These are phyloP conservation scores for Amphirosellinia nigrospora DNA, from an alignment of 495 filamentous ascomycete species.

Conservation along the genomic window DNA sequence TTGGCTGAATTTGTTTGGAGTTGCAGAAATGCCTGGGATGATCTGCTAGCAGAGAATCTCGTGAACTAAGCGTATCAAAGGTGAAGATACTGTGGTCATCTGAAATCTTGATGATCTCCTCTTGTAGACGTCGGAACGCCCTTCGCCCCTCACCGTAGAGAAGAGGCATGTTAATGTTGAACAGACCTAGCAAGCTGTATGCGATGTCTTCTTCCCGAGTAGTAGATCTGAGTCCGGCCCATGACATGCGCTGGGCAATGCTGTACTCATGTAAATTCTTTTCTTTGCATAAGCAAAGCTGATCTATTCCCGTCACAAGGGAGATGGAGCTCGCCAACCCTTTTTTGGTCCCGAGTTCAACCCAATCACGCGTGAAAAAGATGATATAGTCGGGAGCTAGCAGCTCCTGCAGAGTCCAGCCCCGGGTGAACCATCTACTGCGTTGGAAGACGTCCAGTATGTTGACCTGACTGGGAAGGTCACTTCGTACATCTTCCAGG, in stretches of 20 bases:
- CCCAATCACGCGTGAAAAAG: slow-evolving; percentile 36
- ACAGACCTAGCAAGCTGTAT: slow-evolving; percentile 30
- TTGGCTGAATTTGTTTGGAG: slow-evolving; percentile 1
- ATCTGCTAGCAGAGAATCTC: slow-evolving; percentile 1
- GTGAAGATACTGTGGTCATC: slow-evolving; percentile 14
- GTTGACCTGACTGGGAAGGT: neutral
- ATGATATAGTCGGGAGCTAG: slow-evolving; percentile 38
- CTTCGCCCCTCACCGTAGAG: slow-evolving; percentile 28
- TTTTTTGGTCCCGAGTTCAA: slow-evolving; percentile 3
- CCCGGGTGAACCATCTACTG: slow-evolving; percentile 42
- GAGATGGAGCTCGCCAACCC: slow-evolving; percentile 11
- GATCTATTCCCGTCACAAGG: slow-evolving; percentile 13
- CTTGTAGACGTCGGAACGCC: slow-evolving; percentile 21
- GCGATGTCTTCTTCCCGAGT: slow-evolving; percentile 31
- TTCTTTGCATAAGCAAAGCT: slow-evolving; percentile 6
- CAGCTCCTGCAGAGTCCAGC: slow-evolving; percentile 48
- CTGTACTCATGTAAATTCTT: slow-evolving; percentile 5
- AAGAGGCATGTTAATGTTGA: slow-evolving; percentile 29
- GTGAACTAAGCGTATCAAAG: slow-evolving; percentile 11
- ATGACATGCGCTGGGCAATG: slow-evolving; percentile 27
- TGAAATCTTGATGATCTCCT: slow-evolving; percentile 13
- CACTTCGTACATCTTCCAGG: slow-evolving; percentile 29
- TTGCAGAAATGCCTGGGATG: slow-evolving; percentile 1
- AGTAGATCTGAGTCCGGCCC: slow-evolving; percentile 27
- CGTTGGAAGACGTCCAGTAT: slow-evolving; percentile 29